Base-by-base conservation (phyloP, 1,139 yeast species). In the Arxiozyma slooffiae region DNA sequence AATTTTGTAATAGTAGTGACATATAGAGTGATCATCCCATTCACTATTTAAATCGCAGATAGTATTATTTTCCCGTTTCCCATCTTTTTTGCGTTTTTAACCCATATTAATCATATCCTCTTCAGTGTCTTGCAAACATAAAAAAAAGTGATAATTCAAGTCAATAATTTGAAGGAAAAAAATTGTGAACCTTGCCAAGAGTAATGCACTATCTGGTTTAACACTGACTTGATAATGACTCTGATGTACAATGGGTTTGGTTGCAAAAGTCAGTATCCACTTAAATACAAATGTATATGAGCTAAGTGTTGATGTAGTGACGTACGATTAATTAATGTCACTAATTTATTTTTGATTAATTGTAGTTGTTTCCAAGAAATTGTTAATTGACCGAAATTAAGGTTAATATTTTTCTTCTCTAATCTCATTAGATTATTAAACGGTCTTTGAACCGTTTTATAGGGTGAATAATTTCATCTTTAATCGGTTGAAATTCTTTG, bases 161-260 rank as follows among this genome's bases (percentile, higher is more conserved):
- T 58, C 78, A 82, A 36, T 71, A 66, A 16, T 74, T 62, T 59
- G 88, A 64, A 44, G 89, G 63, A 43, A 74, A n/a, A n/a, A 72
- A 34, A 78, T 65, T 0, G 94, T 73, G 43, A 92, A 68, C 57
- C 75, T 77, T 0, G 89, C 96, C 47, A 94, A 70, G 0, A 97
- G 95, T 17, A 84, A 63, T 0, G 97, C 88, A 0, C 92, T 80
- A 46, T 80, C 78, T 1, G 95, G 81, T 54, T 84, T 79, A 0
- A 86, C 95, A 6, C 85, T 77, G 14, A 88, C 90, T 67, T 92
- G 98, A 0, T 95, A 80, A 67, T 89, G 97, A 1, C 97, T 95
- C 68, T 94, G 98, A 41, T 85, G 81, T 1, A 92, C 86, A 1
- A 89, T 70, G 1, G 94, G 85, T 63, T 92, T 92, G 8, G 96